Conservation (phyloP, 2,329 filamentous ascomycete genomes). For the Septoria linicola region DNA sequence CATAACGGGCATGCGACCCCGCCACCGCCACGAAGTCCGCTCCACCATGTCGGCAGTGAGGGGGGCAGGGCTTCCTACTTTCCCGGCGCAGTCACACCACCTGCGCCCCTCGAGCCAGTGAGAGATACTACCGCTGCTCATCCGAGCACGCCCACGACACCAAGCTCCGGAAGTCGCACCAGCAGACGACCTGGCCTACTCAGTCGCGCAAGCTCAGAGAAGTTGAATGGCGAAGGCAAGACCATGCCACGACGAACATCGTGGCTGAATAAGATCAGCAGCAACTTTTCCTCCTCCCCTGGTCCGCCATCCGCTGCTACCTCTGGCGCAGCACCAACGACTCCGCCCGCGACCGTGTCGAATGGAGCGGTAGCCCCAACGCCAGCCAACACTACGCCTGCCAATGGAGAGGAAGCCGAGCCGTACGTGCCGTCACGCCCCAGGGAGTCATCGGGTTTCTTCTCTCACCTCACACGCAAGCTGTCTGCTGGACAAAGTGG, state of each 20-base stretch:
- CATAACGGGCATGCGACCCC: neutral
- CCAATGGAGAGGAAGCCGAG: constrained; percentile 41
- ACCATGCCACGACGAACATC: constrained; percentile 61
- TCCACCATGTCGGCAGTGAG: constrained; percentile 11
- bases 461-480: constrained; percentile 77
- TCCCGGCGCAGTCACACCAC: constrained; percentile 27
- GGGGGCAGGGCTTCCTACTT: constrained; percentile 20
- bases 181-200: constrained; percentile 44
- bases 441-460: constrained; percentile 65
- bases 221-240: constrained; percentile 29
- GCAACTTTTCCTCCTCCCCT: constrained; percentile 69
- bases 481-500: constrained; percentile 62
- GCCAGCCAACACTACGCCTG: neutral
- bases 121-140: constrained; percentile 27
- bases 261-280: constrained; percentile 92
- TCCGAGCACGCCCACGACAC: constrained; percentile 24
- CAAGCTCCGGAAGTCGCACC: constrained; percentile 6
- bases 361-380: neutral
- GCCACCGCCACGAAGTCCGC: constrained; percentile 9
- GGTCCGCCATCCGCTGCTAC: neutral
- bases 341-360: neutral
- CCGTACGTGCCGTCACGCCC: constrained; percentile 75
- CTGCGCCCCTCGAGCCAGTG: constrained; percentile 23
- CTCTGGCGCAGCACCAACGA: neutral
- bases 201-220: constrained; percentile 43